Base-by-base conservation (phyloP, 768 basidiomycete genomes). In the Suillus discolor region DNA sequence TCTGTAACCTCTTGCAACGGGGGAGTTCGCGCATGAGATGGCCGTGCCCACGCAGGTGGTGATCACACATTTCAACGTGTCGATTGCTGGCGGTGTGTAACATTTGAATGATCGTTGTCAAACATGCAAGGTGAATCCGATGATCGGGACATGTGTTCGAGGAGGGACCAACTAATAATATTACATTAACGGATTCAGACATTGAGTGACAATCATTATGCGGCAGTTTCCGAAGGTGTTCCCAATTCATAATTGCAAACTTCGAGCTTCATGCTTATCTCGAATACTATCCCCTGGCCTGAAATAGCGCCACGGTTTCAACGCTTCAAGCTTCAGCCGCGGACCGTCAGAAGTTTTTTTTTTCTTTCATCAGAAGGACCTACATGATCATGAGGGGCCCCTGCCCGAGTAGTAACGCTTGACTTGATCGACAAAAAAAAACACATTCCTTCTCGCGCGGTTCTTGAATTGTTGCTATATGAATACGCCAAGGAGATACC, bases 61-160 rank as follows among this genome's bases (percentile, higher is more conserved):
- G 39, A 41, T 28, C n/a, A n/a, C n/a, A n/a, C n/a, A 18, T 13
- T 57, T 23, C 31, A 39, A 59, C 57, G 57, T 59, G 59, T 60
- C 59, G 41, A 59, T 39, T n/a, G 41, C 28, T 44, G 18, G 39
- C 18, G 38, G 39, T 59, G 4, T 25, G 4, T 57, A 9, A 16
- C 16, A 60, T 60, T 60, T 60, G 25, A 60, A 60, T 41, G 41
- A 60, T 60, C 59, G 59, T 60, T 60, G 59, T 60, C 57, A 41
- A 41, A 41, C 57, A 18, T 16, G 9, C 39, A 39, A 60, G 18
- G 59, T 0, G 25, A 60, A 16, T 42, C 59, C 59, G 59, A 42
- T 44, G 11, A 60, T 39, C 59, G 39, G 54, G 59, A 42, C 59
- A 60, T 60, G 59, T 31, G 59, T 18, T 60, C 59, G 59, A 60